phyloP scores from a whole-genome alignment of 495 filamentous ascomycete genomes.

The Mytilinidion resinicola region DNA sequence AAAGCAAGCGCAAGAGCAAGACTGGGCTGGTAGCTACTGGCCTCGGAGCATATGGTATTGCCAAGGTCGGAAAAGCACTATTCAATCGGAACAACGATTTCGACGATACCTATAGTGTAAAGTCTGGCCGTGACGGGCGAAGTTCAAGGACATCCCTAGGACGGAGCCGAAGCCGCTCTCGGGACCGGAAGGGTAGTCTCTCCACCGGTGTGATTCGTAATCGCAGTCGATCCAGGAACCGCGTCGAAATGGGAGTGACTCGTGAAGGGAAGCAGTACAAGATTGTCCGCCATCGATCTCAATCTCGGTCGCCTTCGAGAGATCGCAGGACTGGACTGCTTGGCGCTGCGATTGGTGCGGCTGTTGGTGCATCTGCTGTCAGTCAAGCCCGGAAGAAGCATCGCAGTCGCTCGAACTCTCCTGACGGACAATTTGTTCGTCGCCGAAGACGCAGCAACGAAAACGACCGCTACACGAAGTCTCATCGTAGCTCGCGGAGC shows the following conservation, averaged over 20 bases:
- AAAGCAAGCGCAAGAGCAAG: slow-evolving; percentile 43
- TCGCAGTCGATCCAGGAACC: slow-evolving; percentile 20
- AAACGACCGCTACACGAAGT: slow-evolving; percentile 17
- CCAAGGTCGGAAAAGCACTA: slow-evolving; percentile 45
- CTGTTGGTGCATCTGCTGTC: slow-evolving; percentile 28
- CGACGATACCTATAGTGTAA: slow-evolving; percentile 54
- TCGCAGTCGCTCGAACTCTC: slow-evolving; percentile 26
- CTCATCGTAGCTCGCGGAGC: slow-evolving; percentile 14
- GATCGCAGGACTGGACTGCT: slow-evolving; percentile 39
- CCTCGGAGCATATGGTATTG: slow-evolving; percentile 43
- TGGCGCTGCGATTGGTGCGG: slow-evolving; percentile 41
- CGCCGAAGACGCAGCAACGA: slow-evolving; percentile 24
- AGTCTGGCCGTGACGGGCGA: slow-evolving; percentile 40
- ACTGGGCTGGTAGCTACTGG: slow-evolving; percentile 49
- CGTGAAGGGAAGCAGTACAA: slow-evolving; percentile 23
- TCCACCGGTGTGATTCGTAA: slow-evolving; percentile 39
- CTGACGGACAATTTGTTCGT: slow-evolving; percentile 16
- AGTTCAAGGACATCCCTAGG: slow-evolving; percentile 31
- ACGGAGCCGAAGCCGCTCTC: slow-evolving; percentile 37
- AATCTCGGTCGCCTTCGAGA: slow-evolving; percentile 40
- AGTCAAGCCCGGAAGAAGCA: slow-evolving; percentile 14
- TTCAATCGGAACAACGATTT: slow-evolving; percentile 48
- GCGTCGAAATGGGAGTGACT: slow-evolving; percentile 18
- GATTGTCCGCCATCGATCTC: slow-evolving; percentile 30
- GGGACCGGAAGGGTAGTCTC: slow-evolving; percentile 37